Evolutionary conservation across 2,329 filamentous ascomycete species (phyloP).

Genomic region (Rhynchosporium secalis): DNA sequence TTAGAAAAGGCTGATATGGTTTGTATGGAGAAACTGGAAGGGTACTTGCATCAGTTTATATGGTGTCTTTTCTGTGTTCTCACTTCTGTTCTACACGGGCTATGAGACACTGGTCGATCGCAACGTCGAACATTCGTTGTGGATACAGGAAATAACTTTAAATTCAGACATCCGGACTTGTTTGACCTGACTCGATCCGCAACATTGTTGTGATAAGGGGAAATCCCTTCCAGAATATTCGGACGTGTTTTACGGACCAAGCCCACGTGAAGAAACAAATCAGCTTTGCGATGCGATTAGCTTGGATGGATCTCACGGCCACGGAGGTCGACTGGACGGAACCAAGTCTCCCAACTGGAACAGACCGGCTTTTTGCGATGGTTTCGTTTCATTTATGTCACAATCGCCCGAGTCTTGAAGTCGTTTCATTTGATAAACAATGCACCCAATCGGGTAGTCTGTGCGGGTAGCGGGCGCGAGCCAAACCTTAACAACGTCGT

Average conservation of each 20-base stretch:
- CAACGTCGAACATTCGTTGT: neutral
- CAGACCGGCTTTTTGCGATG: too few relatives aligned
- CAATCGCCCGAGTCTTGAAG: neutral
- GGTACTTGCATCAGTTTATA: neutral
- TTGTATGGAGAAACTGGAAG: slow-evolving; percentile 1
- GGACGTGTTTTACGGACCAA: too few relatives aligned
- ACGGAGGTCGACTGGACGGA: too few relatives aligned
- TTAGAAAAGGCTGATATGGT: neutral
- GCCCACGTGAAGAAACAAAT: neutral
- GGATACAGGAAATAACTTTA: neutral
- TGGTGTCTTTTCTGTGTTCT: neutral
- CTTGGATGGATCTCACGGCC: neutral
- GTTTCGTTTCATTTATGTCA: neutral
- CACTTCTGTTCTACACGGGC: slow-evolving; percentile 1
- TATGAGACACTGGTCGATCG: neutral
- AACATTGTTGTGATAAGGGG: too few relatives aligned
- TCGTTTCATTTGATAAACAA: neutral
- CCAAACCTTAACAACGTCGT: neutral
- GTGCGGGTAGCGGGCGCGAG: too few relatives aligned
- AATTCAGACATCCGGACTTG: neutral
- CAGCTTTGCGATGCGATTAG: neutral
- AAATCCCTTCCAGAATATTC: too few relatives aligned
- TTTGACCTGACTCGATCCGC: neutral
- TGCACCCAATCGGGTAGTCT: neutral
- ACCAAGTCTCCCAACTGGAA: too few relatives aligned